Base-by-base conservation (phyloP, 495 filamentous ascomycete genomes). In the Trichoderma asperelloides region DNA sequence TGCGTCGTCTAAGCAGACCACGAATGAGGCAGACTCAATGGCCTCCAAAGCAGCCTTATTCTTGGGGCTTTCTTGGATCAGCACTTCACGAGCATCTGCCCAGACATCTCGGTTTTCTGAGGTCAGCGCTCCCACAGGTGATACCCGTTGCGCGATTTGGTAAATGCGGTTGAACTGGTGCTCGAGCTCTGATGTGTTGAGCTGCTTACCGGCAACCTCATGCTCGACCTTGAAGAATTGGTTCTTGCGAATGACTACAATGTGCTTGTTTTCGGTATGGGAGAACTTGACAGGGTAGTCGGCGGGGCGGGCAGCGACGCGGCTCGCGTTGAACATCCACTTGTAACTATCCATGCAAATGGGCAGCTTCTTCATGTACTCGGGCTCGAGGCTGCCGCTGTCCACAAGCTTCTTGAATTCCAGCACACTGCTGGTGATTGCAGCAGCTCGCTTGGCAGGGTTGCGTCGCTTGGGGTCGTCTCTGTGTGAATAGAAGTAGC, bases 401-500 rank as follows among this genome's bases (percentile, higher is more conserved):
- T 97, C 96, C 2, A 98, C 95, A 79, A 92, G 86, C 75, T 88
- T 88, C 85, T 96, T 96, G 86, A 99, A 98, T 74, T 94, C 90
- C 45, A 99, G 84, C 5, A 87, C 87, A 2, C 91, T 90, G 13
- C 89, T 91, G 2, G 91, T 87, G 70, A 99, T 87, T 60, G 93
- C 92, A 0, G 96, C 96, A 16, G 96, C 96, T 67, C 96, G 90
- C 82, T 95, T 94, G 67, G 88, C 90, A 4, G 95, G 96, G 79
- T 96, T 84, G 43, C 92, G 88, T 66, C 94, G 87, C 72, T 88
- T 83, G 64, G 92, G 88, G 76, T 99, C 96, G 76, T 99, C 96
- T 66, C 90, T 86, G 83, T 97, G 94, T 43, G 92, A 96, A 82
- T 99, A 99, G 80, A 99, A 99, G 84, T 99, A 99, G 76, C 92